phyloP scores from a whole-genome alignment of 768 basidiomycete genomes.

The Naganishia vaughanmartiniae region DNA sequence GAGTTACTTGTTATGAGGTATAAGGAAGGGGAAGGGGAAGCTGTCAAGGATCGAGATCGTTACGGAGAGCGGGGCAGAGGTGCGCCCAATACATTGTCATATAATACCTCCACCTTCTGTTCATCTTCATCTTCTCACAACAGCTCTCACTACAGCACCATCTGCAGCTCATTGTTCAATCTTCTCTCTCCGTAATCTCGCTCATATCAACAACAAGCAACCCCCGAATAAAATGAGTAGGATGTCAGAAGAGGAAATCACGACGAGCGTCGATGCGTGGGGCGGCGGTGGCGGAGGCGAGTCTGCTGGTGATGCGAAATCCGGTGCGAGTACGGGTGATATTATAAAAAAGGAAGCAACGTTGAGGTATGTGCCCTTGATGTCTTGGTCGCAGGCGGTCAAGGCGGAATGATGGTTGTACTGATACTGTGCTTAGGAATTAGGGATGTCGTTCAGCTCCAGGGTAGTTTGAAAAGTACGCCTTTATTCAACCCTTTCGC shows the following conservation, averaged over 20 bases:
- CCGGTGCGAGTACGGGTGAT: background rate
- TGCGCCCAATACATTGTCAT: too few relatives aligned
- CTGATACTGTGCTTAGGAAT: background rate
- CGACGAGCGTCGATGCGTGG: background rate
- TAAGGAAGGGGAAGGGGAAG: too few relatives aligned
- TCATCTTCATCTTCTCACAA: too few relatives aligned
- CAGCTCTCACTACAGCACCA: too few relatives aligned
- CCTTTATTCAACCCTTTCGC: background rate
- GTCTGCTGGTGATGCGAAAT: background rate
- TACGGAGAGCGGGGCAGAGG: too few relatives aligned
- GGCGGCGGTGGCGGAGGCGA: background rate
- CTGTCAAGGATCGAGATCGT: too few relatives aligned
- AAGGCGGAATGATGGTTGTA: too few relatives aligned
- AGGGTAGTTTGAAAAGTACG: background rate
- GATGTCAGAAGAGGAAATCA: background rate
- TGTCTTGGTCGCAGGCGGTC: background rate
- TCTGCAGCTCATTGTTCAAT: too few relatives aligned
- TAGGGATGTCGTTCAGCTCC: conserved; percentile 3
- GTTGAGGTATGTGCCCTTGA: background rate
- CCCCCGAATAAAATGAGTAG: background rate
- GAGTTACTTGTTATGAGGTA: too few relatives aligned
- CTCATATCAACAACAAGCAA: background rate
- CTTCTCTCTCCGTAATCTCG: background rate
- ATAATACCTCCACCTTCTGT: too few relatives aligned
- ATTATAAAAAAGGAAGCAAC: conserved; percentile 14